Conservation (phyloP, 768 basidiomycete genomes). For the Suillus placidus region DNA sequence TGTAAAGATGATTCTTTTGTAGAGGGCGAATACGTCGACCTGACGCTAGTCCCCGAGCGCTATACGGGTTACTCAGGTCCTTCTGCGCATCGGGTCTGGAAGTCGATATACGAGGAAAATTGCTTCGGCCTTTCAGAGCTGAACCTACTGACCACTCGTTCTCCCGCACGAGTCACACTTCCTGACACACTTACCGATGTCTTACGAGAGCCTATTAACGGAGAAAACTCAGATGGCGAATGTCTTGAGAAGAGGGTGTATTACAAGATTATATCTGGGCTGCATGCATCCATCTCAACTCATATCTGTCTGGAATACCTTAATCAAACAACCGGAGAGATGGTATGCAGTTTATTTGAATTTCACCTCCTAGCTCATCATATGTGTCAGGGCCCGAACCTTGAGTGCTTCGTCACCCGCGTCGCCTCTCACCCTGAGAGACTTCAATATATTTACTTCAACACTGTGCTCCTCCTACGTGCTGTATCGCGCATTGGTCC, state of each 20-base stretch:
- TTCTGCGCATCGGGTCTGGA: conserved; percentile 88
- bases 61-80: conserved; percentile 95
- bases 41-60: conserved; percentile 87
- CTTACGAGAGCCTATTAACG: conserved; percentile 51
- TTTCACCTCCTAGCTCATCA: neutral
- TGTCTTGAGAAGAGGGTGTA: conserved; percentile 97
- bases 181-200: conserved; percentile 66
- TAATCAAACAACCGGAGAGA: conserved; percentile 89
- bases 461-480: conserved; percentile 88
- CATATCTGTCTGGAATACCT: conserved; percentile 92
- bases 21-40: conserved; percentile 96
- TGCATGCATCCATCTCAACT: conserved; percentile 97
- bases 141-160: conserved; percentile 54
- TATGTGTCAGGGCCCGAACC: conserved; percentile 55
- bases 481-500: conserved; percentile 88
- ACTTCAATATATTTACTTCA: conserved; percentile 96
- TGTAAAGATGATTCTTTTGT: neutral
- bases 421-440: conserved; percentile 96
- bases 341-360: conserved; percentile 53
- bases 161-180: conserved; percentile 52
- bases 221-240: conserved; percentile 45
- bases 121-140: conserved; percentile 88
- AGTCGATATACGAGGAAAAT: conserved; percentile 97
- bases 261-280: conserved; percentile 92
- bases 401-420: conserved; percentile 87